Percentiles rank a stretch among this genome's conserved stretches.
phyloP scores from a whole-genome alignment of 163 green algal species.

The Trebouxiophyceae sp. region DNA sequence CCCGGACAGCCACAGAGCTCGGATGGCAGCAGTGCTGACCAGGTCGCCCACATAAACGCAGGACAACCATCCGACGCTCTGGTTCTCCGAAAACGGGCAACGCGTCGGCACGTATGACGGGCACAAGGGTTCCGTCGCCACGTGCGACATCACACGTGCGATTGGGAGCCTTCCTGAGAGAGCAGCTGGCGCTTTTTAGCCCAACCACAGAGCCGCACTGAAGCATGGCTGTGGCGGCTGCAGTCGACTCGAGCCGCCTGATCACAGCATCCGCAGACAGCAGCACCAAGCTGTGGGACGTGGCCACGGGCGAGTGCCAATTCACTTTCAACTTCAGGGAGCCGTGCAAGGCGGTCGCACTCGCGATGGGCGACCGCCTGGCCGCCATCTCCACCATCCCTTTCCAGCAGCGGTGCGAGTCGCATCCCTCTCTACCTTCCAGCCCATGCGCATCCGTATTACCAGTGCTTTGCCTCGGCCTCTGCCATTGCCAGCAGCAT shows the following conservation, averaged over 20 bases:
- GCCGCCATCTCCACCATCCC: slow-evolving; percentile 81
- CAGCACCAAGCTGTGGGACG: slow-evolving; percentile 68
- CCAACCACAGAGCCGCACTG: too few species aligned
- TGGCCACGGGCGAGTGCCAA: slow-evolving; percentile 52
- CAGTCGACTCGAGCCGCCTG: slow-evolving; percentile 68
- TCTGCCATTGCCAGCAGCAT: too few species aligned
- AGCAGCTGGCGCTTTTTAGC: too few species aligned
- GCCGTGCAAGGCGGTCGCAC: slow-evolving; percentile 74
- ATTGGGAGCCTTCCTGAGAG: too few species aligned
- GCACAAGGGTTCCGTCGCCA: slow-evolving; percentile 94
- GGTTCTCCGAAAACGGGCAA: slow-evolving; percentile 81
- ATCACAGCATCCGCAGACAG: slow-evolving; percentile 85
- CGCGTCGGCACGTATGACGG: slow-evolving; percentile 92
- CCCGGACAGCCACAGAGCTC: neutral
- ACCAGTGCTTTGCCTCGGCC: too few species aligned
- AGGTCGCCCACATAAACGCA: too few species aligned
- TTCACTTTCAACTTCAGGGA: slow-evolving; percentile 76
- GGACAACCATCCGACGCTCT: slow-evolving; percentile 70
- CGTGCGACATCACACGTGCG: slow-evolving; percentile 67
- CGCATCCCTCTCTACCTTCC: too few species aligned
- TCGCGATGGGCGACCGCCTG: slow-evolving; percentile 79
- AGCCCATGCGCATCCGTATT: too few species aligned
- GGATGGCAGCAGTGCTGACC: neutral
- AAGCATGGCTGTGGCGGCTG: too few species aligned
- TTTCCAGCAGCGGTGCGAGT: slow-evolving; percentile 71